Percentiles rank a stretch among this genome's conserved stretches.
phyloP scores from a whole-genome alignment of 139 green algal species.

The Marvania coccoides region DNA sequence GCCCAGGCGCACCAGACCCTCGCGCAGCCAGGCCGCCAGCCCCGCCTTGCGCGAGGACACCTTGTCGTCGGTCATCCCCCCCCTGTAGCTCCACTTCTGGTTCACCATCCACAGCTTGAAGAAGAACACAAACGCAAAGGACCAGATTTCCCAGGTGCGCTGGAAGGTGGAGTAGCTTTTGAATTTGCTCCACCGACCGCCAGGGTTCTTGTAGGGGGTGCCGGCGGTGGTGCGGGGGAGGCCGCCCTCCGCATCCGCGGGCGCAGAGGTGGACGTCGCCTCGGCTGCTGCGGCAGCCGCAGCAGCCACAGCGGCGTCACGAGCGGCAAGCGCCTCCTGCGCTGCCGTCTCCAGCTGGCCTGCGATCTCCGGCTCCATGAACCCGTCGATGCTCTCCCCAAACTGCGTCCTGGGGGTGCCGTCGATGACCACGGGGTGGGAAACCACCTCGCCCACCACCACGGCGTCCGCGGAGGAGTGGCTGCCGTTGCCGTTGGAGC shows the following conservation, averaged over 20 bases:
- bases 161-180: constrained; percentile 56
- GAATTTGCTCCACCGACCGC: constrained; percentile 67
- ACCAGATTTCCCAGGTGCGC: constrained; percentile 89
- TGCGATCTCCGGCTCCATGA: constrained; percentile 37
- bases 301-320: neutral
- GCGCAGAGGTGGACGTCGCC: no score
- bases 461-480: neutral
- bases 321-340: constrained; percentile 8
- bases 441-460: constrained; percentile 9
- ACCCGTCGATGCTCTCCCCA: constrained; percentile 37
- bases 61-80: constrained; percentile 46
- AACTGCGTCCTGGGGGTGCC: constrained; percentile 16
- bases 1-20: constrained; percentile 74
- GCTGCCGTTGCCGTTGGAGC: neutral
- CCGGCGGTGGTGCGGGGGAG: constrained; percentile 18
- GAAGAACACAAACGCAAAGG: constrained; percentile 83
- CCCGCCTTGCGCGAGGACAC: constrained; percentile 11
- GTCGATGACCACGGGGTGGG: constrained; percentile 1
- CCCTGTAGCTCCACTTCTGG: constrained; percentile 62
- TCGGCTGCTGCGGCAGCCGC: neutral
- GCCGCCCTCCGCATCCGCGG: neutral
- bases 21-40: constrained; percentile 87
- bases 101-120: constrained; percentile 52
- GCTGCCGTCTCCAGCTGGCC: constrained; percentile 56
- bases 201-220: constrained; percentile 55